Conservation (phyloP, 768 basidiomycete species). For the Cystofilobasidium ferigula region DNA sequence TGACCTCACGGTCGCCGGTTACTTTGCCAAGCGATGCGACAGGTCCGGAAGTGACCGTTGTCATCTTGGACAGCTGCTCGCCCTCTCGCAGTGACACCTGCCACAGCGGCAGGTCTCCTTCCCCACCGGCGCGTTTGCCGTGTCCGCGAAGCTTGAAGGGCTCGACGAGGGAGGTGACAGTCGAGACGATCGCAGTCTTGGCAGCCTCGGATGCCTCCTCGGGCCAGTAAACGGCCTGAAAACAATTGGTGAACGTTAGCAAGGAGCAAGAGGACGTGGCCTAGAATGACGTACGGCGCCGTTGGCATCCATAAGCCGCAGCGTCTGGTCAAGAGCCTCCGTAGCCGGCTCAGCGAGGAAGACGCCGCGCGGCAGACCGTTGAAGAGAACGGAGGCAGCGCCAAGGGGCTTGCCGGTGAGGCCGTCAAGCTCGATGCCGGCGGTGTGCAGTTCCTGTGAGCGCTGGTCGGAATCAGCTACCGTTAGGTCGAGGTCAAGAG, state of each 20-base stretch:
- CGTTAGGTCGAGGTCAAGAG: no score
- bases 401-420: slow-evolving; percentile 32
- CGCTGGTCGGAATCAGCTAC: no score
- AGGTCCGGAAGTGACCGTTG: slow-evolving; percentile 42
- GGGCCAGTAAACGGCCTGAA: slow-evolving; percentile 37
- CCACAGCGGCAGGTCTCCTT: slow-evolving; percentile 42
- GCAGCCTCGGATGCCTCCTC: background rate
- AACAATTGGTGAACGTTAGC: background rate
- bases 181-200: background rate
- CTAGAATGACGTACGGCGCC: slow-evolving; percentile 26
- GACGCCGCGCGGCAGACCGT: slow-evolving; percentile 27
- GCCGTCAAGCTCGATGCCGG: slow-evolving; percentile 36
- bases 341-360: slow-evolving; percentile 33
- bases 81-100: slow-evolving; percentile 47
- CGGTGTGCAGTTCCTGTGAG: slow-evolving; percentile 24
- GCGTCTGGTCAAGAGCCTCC: slow-evolving; percentile 27
- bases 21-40: slow-evolving; percentile 74
- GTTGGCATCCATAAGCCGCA: slow-evolving; percentile 32
- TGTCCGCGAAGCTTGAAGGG: background rate
- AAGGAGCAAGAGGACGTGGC: no score
- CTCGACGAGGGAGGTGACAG: background rate
- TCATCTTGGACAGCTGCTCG: slow-evolving; percentile 51
- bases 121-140: background rate
- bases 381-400: slow-evolving; percentile 28
- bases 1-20: slow-evolving; percentile 69